phyloP scores from a whole-genome alignment of 139 green algal genomes.

The Monoraphidium neglectum region DNA sequence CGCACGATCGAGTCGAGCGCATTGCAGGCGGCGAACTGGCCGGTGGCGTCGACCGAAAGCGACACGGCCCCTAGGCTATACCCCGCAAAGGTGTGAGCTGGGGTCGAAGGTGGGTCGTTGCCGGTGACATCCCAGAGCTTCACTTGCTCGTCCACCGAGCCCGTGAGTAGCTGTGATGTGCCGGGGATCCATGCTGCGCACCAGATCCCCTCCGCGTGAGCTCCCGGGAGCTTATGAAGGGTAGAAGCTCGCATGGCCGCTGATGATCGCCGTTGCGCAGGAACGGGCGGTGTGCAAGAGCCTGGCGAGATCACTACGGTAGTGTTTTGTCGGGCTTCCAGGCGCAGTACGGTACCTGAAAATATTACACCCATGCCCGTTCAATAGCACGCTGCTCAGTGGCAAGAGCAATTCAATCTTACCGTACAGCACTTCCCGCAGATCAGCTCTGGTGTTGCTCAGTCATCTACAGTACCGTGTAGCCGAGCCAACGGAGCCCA shows the following conservation, averaged over 20 bases:
- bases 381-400: no score
- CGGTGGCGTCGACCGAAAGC: constrained; percentile 65
- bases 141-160: constrained; percentile 82
- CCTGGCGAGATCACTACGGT: no score
- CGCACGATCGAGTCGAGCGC: constrained; percentile 84
- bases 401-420: no score
- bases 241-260: constrained; percentile 32
- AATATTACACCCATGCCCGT: no score
- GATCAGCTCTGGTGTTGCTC: no score
- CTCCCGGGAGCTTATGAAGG: constrained; percentile 54
- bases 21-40: constrained; percentile 70
- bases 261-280: no score
- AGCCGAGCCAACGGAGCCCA: no score
- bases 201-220: constrained; percentile 89
- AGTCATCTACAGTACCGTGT: no score
- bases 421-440: no score
- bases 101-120: constrained; percentile 19
- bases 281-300: no score
- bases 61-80: constrained; percentile 86
- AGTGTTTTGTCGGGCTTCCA: no score
- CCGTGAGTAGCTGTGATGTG: constrained; percentile 67
- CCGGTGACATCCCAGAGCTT: constrained; percentile 67
- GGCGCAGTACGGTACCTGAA: no score
- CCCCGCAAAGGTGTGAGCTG: constrained; percentile 61
- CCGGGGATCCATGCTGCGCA: constrained; percentile 63